phyloP scores from a whole-genome alignment of 2,329 filamentous ascomycete species.

The Penicillium italicum region DNA sequence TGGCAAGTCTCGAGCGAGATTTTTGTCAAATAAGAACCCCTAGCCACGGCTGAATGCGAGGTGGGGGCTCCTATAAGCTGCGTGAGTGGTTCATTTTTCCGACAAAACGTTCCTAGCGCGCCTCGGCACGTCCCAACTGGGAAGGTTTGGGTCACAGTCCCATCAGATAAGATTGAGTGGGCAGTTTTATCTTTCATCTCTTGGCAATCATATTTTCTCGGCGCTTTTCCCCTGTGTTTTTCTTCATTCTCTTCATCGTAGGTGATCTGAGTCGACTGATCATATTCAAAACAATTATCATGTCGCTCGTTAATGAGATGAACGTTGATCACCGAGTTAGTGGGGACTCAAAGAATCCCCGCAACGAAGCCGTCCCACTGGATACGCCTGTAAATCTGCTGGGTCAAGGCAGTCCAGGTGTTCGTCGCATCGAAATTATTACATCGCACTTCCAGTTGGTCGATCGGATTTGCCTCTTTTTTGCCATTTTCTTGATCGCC shows the following conservation, averaged over 20 bases:
- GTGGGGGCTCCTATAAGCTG: background rate
- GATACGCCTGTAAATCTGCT: constrained; percentile 1
- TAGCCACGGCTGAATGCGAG: background rate
- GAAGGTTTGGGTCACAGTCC: background rate
- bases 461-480: constrained; percentile 58
- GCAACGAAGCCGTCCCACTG: background rate
- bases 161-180: constrained; percentile 8
- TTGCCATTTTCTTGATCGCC: constrained; percentile 59
- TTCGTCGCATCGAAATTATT: constrained; percentile 58
- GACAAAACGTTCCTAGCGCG: too few relatives aligned
- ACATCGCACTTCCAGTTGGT: constrained; percentile 49
- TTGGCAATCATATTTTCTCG: background rate
- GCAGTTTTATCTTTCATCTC: background rate
- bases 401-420: constrained; percentile 46
- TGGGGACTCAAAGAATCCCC: constrained; percentile 5
- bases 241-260: background rate
- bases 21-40: background rate
- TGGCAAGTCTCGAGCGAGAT: background rate
- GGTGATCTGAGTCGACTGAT: background rate
- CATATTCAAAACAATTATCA: background rate
- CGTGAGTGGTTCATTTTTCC: background rate
- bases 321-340: background rate
- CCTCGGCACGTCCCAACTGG: background rate
- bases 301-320: background rate
- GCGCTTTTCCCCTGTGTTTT: background rate